Percentiles rank a stretch among this genome's conserved stretches.
Conservation (phyloP, 2,329 filamentous ascomycete species). For the Talaromyces sp. region DNA sequence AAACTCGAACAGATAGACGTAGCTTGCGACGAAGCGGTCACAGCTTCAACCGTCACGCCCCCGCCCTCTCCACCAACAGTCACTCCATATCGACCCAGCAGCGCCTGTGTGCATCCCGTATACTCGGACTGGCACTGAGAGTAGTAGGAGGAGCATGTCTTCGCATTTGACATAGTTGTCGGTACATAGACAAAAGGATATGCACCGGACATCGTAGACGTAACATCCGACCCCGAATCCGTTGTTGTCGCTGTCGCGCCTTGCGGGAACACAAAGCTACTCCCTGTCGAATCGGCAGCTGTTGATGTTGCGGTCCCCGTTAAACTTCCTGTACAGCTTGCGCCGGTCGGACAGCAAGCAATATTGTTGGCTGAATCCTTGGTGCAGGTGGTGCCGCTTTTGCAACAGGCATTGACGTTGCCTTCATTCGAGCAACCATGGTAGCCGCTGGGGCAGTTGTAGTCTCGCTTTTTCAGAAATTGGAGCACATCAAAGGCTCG, state of each 20-base stretch:
- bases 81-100: constrained; percentile 56
- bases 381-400: constrained; percentile 55
- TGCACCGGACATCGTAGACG: constrained; percentile 51
- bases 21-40: constrained; percentile 44
- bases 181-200: constrained; percentile 59
- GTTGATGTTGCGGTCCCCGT: constrained; percentile 29
- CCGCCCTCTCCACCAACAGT: constrained; percentile 52
- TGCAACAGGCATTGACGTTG: constrained; percentile 60
- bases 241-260: constrained; percentile 35
- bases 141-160: constrained; percentile 58
- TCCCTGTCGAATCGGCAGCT: constrained; percentile 22
- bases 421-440: constrained; percentile 56
- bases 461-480: constrained; percentile 33
- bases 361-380: constrained; percentile 60
- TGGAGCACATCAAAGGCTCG: constrained; percentile 37
- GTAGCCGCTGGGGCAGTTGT: constrained; percentile 56
- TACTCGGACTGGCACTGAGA: constrained; percentile 55
- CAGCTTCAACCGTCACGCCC: constrained; percentile 52
- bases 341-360: constrained; percentile 63
- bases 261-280: constrained; percentile 40
- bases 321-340: constrained; percentile 61
- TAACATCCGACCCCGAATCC: constrained; percentile 29
- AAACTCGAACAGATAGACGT: constrained; percentile 51
- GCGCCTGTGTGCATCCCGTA: constrained; percentile 45
- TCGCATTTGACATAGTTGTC: constrained; percentile 56